Evolutionary conservation across 768 basidiomycete genomes (phyloP), one percentile per base, ranked within the genome.

Genomic region (Termitomyces sp.): DNA sequence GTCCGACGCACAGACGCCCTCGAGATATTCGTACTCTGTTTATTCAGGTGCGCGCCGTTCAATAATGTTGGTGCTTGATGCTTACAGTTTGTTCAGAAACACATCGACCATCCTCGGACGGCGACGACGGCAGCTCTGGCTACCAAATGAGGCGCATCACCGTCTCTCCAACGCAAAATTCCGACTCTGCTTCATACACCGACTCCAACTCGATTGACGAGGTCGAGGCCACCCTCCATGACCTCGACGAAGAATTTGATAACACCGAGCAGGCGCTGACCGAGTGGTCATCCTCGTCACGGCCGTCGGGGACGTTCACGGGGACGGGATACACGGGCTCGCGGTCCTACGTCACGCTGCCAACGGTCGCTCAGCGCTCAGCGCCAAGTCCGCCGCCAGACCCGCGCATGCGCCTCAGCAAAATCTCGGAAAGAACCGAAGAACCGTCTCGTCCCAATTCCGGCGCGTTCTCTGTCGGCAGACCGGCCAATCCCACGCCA

Each of bases 371-470:
- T 30, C 68, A 68, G 38, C 73, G 75, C 19, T 31, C 57, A 19
- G 70, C 75, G 33, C 67, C 72, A 26, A 63, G 66, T 50, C 63
- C 72, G 14, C 73, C 73, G 3, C 60, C 64, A 8, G 73, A 75
- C 54, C 72, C 75, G 3, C 64, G 71, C n/a, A 66, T 68, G 45
- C 80, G 82, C 10, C 75, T 92, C 19, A 92, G 90, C 65, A 86
- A 81, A 2, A 93, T 93, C 57, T 82, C 89, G 3, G 91, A 93
- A 67, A 80, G 78, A 46, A 90, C 87, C 1, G 91, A 93, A 70
- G 83, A 87, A 33, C 73, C 87, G 19, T 74, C 87, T 0, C 82
- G 88, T 30, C 88, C 88, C 0, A 68, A 70, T 6, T 78, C 83
- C 0, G 73, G 73, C 11, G 67, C 75, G 0, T 75, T 73, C 60